Percentiles rank a stretch among this genome's conserved stretches.
Conservation (phyloP, 805 yeast species). For the Tanozyma kutaoensis region DNA sequence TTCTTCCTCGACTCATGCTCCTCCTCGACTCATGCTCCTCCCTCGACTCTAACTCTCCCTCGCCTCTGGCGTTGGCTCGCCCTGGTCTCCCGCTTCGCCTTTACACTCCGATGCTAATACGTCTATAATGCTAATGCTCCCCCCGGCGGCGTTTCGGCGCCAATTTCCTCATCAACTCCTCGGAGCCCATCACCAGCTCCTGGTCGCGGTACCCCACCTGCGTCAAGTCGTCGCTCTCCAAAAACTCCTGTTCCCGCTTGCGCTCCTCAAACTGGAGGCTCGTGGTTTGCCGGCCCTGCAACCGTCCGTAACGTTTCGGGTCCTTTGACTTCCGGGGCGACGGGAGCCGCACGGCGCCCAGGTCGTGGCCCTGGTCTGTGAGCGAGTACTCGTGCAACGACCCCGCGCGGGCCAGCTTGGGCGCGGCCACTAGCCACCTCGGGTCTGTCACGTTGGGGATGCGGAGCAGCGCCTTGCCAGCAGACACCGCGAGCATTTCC, state of each 20-base stretch:
- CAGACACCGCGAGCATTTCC: constrained; percentile 24
- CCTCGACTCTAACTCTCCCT: no score
- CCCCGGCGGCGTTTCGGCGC: no score
- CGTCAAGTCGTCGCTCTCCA: constrained; percentile 4
- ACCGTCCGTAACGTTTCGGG: constrained; percentile 30
- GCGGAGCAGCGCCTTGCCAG: constrained; percentile 5
- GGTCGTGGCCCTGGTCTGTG: neutral
- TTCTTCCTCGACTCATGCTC: no score
- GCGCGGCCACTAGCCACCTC: constrained; percentile 46
- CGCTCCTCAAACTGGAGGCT: no score
- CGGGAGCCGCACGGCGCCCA: constrained; percentile 25
- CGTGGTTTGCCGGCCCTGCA: no score
- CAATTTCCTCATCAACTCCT: constrained; percentile 5
- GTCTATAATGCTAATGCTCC: no score
- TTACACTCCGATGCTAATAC: no score
- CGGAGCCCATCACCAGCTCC: constrained; percentile 3
- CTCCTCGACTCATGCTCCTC: no score
- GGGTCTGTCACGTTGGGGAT: constrained; percentile 31
- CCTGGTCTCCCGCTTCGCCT: no score
- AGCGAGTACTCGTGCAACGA: constrained; percentile 1
- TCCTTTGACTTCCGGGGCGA: constrained; percentile 38
- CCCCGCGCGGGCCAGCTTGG: constrained; percentile 6
- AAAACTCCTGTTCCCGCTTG: no score
- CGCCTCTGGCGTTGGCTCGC: no score
- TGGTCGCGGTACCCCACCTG: constrained; percentile 8